A percentile compares a stretch with the other conserved stretches of the same genome.
Evolutionary conservation across 2,329 filamentous ascomycete genomes (phyloP).

Genomic region (Aureobasidium melanogenum): DNA sequence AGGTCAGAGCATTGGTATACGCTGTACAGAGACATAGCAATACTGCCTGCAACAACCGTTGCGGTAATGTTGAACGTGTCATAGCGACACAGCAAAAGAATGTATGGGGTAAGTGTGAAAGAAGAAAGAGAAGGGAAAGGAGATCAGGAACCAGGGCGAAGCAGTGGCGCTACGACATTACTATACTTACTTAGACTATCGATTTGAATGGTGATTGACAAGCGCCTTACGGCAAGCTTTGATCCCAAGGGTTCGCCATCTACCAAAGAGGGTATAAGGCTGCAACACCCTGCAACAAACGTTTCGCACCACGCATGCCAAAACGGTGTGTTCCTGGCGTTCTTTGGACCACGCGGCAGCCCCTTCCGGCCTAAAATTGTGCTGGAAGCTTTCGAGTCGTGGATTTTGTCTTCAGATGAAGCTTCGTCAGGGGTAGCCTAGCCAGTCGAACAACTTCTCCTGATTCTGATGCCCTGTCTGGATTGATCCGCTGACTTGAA

Average conservation of each 20-base stretch:
- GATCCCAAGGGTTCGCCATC: not conserved
- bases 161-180: constrained; percentile 1
- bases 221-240: constrained; percentile 4
- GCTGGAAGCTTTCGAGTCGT: constrained; percentile 26
- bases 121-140: not conserved
- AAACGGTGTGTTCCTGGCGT: not conserved
- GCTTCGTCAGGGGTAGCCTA: not conserved
- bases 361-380: constrained; percentile 12
- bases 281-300: constrained; percentile 8
- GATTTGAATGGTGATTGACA: not conserved
- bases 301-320: constrained; percentile 1
- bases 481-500: not conserved
- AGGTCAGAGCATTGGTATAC: not conserved
- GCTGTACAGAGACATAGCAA: constrained; percentile 1
- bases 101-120: constrained; percentile 4
- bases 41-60: constrained; percentile 7
- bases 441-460: not conserved
- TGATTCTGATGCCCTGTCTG: not conserved
- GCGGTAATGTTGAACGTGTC: not conserved
- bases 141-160: constrained; percentile 4
- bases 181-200: constrained; percentile 1
- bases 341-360: constrained; percentile 2
- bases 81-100: constrained; percentile 1
- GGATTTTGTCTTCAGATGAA: not conserved
- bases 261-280: constrained; percentile 5